Evolutionary conservation across 352 stramenopile species (phyloP), one percentile per base, ranked within the genome.

Genomic region (Aphanomyces astaci): DNA sequence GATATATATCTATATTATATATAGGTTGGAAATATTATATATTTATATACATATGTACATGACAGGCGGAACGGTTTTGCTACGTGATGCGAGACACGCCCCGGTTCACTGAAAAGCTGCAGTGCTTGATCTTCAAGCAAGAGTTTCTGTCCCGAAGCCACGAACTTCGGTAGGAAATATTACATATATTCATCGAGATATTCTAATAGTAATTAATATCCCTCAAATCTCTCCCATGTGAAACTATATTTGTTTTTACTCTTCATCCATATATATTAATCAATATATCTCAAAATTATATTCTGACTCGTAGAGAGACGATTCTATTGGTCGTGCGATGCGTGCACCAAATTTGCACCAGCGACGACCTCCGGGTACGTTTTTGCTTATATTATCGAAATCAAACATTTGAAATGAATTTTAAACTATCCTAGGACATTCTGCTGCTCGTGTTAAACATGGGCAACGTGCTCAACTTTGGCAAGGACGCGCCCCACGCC

Each of bases 51-150:
- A n/a, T n/a, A n/a, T n/a, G n/a, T n/a, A n/a, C n/a, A n/a, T n/a
- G 3, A 13, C 28, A 87, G 76, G 82, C 84, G 2, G 86, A 94
- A 62, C 83, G 88, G 57, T 94, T 94, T 72, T 63, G 91, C 48
- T 74, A 89, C 10, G 86, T 92, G 69, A 81, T 86, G 27, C 72
- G 84, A 27, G 82, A 77, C 56, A 79, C 90, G 30, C 82, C 84
- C 28, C 79, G 82, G 4, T 89, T 92, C 63, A 74, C 76, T 17
- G 86, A 92, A 56, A 88, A 88, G 48, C 66, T 94, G 15, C 76
- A 74, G 5, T 90, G 84, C 74, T 59, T 94, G 17, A 72, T 94
- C 45, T 92, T 90, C 71, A 92, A 92, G 72, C 86, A 94, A 54
- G 84, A 94, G 66, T 92, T 94, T 36, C 82, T 79, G 3, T 82